Evolutionary conservation across 768 basidiomycete species (phyloP), one percentile per base, ranked within the genome.

Genomic region (Goffeauzyma gilvescens): DNA sequence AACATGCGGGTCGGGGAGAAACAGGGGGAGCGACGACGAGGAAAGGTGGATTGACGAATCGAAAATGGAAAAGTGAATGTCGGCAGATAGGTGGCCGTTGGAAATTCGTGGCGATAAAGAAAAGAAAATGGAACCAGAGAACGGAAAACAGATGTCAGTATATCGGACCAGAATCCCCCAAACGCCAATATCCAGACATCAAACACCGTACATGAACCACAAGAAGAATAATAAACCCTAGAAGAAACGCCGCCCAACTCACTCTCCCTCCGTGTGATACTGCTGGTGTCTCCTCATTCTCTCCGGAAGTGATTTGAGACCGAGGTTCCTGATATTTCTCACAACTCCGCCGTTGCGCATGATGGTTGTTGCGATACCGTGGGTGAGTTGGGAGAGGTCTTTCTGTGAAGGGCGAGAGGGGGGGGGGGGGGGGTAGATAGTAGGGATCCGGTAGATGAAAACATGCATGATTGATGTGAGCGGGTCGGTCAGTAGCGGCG

Each of bases 191-290:
- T n/a, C n/a, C n/a, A n/a, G n/a, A n/a, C n/a, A n/a, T n/a, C n/a
- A n/a, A n/a, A 33, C 6, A 7, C 10, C 5, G 8, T 25, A 18
- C 24, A 13, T 18, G 27, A 41, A 40, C 13, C n/a, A 6, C 14
- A 13, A 25, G 18, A 15, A 43, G 23, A 37, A 13, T 17, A 17
- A 24, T 6, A 12, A 24, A 24, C 15, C 5, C 6, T 9, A 15
- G 22, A 42, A 35, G 32, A 9, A 8, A 10, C 12, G 8, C 32
- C n/a, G n/a, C n/a, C n/a, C 14, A 1, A 63, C 61, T 58, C 50
- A 63, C 61, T 63, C 61, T 48, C 61, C 61, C 13, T 51, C 48
- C 8, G 40, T 44, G 44, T 60, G 57, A 50, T 58, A 60, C 37
- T 57, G 56, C 50, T 60, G 59, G 50, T 59, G 55, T 45, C 55